Conservation (phyloP, 1,284 basidiomycete genomes). For the Dichomitus squalens region DNA sequence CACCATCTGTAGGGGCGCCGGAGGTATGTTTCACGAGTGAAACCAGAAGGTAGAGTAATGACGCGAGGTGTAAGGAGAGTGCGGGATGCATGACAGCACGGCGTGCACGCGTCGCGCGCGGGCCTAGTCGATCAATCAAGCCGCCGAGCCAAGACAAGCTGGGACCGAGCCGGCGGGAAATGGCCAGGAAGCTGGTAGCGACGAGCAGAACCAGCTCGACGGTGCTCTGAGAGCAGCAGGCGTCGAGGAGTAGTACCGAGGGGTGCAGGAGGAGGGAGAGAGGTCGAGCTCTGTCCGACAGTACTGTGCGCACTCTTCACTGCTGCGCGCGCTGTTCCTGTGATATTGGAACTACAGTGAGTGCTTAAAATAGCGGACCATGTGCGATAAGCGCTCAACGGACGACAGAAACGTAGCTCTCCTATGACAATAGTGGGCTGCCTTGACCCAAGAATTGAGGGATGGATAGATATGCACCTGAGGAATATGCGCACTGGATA, state of each 20-base stretch:
- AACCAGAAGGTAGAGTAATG: slow-evolving; percentile 16
- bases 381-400: no score
- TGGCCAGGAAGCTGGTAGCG: background rate
- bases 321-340: background rate
- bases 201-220: background rate
- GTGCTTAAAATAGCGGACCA: no score
- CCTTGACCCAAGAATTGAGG: no score
- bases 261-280: no score
- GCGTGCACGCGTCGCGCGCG: slow-evolving; percentile 5
- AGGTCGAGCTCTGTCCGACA: background rate
- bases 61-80: slow-evolving; percentile 18
- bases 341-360: no score
- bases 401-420: no score
- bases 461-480: no score
- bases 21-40: slow-evolving; percentile 6
- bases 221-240: slow-evolving; percentile 4
- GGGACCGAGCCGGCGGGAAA: background rate
- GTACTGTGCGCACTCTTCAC: background rate
- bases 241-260: no score
- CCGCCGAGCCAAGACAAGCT: background rate
- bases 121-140: background rate
- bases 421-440: no score
- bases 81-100: slow-evolving; percentile 15
- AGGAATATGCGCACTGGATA: no score
- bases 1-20: slow-evolving; percentile 47